A percentile compares a stretch with the other conserved stretches of the same genome.
phyloP scores from a whole-genome alignment of 1,139 yeast species.

The Debaryomycetaceae sp. region DNA sequence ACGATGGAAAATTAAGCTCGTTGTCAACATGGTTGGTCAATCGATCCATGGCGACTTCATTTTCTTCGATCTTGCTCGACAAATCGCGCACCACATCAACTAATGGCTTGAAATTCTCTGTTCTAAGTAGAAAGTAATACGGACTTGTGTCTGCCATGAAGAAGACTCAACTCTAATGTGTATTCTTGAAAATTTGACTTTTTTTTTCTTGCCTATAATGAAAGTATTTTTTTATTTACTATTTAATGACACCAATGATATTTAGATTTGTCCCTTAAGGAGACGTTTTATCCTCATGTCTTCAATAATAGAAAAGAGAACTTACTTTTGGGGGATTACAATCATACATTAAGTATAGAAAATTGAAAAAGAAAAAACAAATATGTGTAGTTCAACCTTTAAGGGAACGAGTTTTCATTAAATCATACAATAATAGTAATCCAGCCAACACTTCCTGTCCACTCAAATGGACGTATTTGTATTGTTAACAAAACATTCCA shows the following conservation, averaged over 20 bases:
- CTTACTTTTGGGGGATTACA: neutral
- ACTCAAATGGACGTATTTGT: too few species aligned
- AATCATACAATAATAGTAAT: neutral
- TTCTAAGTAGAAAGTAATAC: constrained; percentile 25
- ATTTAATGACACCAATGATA: too few species aligned
- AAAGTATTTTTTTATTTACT: too few species aligned
- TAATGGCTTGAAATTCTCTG: constrained; percentile 37
- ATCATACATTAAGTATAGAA: neutral
- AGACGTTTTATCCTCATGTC: neutral
- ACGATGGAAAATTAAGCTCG: constrained; percentile 18
- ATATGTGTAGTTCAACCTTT: neutral
- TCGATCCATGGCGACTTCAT: constrained; percentile 20
- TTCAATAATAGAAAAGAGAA: neutral
- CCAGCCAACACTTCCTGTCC: too few species aligned
- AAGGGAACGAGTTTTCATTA: neutral
- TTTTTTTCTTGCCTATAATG: too few species aligned
- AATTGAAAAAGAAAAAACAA: too few species aligned
- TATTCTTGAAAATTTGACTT: too few species aligned
- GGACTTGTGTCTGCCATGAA: constrained; percentile 2
- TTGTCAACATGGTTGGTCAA: constrained; percentile 24
- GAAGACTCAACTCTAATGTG: neutral
- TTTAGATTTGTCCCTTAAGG: too few species aligned
- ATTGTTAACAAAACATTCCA: neutral
- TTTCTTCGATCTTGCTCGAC: constrained; percentile 19
- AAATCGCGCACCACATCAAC: constrained; percentile 20